Evolutionary conservation across 75 land plant genomes (phyloP).

Genomic region (Picea sitchensis): DNA sequence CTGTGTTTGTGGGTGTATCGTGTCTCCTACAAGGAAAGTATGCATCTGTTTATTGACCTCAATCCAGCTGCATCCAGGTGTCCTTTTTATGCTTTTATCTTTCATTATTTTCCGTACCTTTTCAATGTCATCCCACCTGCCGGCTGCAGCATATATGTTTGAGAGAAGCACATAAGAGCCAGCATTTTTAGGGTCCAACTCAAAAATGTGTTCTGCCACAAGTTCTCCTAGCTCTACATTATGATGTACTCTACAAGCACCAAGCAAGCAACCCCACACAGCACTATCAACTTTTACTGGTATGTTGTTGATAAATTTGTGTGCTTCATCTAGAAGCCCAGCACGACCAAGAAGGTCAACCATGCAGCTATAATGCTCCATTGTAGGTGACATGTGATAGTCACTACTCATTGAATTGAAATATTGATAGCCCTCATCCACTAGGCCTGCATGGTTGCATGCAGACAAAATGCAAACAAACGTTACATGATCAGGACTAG

Average conservation of each 20-base stretch:
- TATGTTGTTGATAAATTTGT: not conserved
- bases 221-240: not conserved
- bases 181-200: not conserved
- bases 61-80: conserved; percentile 3
- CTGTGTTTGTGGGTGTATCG: not conserved
- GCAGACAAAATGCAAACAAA: not conserved
- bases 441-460: conserved; percentile 7
- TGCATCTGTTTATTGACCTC: not conserved
- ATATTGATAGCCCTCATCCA: not conserved
- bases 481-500: not conserved
- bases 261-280: not conserved
- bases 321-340: not conserved
- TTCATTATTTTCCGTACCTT: not conserved
- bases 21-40: not conserved
- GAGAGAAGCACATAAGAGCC: not conserved
- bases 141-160: not conserved
- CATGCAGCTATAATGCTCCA: not conserved
- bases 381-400: not conserved
- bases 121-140: not conserved
- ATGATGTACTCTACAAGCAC: not conserved
- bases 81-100: conserved; percentile 1
- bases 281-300: not conserved
- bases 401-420: not conserved
- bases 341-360: conserved; percentile 7
- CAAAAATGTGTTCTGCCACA: not conserved